Conservation (phyloP, 306 rosid genomes). For the Prunus kanzakura region DNA sequence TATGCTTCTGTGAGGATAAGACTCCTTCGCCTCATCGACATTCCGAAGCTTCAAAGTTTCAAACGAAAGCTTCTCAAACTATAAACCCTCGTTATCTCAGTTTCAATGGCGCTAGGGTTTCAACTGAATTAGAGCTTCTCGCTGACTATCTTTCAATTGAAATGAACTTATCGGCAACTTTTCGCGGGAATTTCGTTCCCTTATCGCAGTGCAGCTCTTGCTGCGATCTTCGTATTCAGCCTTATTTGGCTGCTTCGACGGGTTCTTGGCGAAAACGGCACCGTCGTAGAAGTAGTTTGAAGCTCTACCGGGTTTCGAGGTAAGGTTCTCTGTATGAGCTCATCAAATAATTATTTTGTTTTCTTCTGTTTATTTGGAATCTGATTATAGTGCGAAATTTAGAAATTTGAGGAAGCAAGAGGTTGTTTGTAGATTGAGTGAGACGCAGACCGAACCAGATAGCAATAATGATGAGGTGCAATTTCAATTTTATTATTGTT, state of each 20-base stretch:
- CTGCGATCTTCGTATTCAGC: constrained; percentile 56
- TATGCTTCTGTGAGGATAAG: constrained; percentile 6
- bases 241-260: constrained; percentile 28
- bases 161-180: constrained; percentile 59
- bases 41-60: not conserved
- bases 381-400: constrained; percentile 14
- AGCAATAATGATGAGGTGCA: constrained; percentile 62
- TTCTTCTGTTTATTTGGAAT: constrained; percentile 5
- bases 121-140: constrained; percentile 32
- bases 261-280: constrained; percentile 27
- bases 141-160: not conserved
- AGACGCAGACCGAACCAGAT: constrained; percentile 52
- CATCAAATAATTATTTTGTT: not conserved
- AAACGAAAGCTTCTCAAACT: not conserved
- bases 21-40: not conserved
- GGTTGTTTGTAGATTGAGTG: constrained; percentile 59
- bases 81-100: not conserved
- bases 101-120: constrained; percentile 58
- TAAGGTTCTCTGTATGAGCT: constrained; percentile 10
- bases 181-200: constrained; percentile 54
- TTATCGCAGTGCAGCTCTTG: constrained; percentile 61
- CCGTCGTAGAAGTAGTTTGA: constrained; percentile 25
- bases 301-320: constrained; percentile 45
- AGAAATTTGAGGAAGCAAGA: constrained; percentile 38
- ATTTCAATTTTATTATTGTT: not conserved